Percentiles rank a stretch among this genome's conserved stretches.
These are phyloP conservation scores for Wickerhamomyces sp. DNA, from an alignment of 1,139 yeast species.

Conservation along the genomic window DNA sequence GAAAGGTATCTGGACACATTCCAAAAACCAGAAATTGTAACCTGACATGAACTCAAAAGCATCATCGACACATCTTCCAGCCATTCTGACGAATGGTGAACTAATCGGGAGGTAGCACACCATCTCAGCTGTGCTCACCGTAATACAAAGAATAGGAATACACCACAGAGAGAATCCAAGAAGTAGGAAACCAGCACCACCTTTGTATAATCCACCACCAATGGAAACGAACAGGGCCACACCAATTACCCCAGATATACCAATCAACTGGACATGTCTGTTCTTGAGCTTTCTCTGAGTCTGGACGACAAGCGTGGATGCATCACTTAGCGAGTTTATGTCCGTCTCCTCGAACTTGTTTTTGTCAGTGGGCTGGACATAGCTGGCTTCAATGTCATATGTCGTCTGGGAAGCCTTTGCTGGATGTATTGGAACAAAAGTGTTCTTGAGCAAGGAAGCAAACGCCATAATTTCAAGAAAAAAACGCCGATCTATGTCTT, in stretches of 20 bases:
- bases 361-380: too few relatives aligned
- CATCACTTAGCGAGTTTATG: constrained; percentile 15
- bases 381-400: too few relatives aligned
- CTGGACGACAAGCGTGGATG: constrained; percentile 32
- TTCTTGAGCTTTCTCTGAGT: constrained; percentile 42
- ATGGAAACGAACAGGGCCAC: constrained; percentile 74
- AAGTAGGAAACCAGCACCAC: constrained; percentile 75
- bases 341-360: too few relatives aligned
- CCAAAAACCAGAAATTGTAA: constrained; percentile 75
- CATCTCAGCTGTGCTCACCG: constrained; percentile 78
- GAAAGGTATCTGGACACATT: constrained; percentile 73
- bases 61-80: constrained; percentile 57
- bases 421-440: constrained; percentile 24
- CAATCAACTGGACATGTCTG: constrained; percentile 71
- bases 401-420: too few relatives aligned
- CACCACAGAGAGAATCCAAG: constrained; percentile 62
- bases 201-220: constrained; percentile 61
- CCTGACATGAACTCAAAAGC: constrained; percentile 76
- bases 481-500: too few relatives aligned
- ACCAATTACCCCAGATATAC: constrained; percentile 83
- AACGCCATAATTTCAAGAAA: too few relatives aligned
- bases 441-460: constrained; percentile 15
- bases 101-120: constrained; percentile 71
- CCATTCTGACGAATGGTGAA: constrained; percentile 55
- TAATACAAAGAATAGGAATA: constrained; percentile 56